Percentiles rank a stretch among this genome's conserved stretches.
These are phyloP conservation scores for Trametes hirsuta DNA, from an alignment of 1,284 basidiomycete species.

Conservation along the genomic window DNA sequence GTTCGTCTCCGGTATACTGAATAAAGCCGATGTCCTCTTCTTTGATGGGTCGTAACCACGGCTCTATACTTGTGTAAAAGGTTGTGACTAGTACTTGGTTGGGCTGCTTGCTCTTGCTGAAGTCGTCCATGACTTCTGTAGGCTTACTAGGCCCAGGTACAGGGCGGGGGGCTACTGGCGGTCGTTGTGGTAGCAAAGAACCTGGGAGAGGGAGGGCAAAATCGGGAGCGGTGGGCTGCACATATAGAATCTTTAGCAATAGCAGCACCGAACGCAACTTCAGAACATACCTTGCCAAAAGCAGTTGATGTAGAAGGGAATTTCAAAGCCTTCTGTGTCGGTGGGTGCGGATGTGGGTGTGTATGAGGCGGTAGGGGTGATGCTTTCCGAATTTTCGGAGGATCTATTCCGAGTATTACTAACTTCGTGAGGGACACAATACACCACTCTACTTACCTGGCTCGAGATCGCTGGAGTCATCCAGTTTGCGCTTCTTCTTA, in stretches of 20 bases:
- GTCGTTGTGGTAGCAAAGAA: slow-evolving; percentile 64
- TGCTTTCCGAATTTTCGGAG: slow-evolving; percentile 58
- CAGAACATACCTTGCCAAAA: slow-evolving; percentile 52
- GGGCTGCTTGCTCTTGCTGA: slow-evolving; percentile 79
- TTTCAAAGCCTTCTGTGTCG: slow-evolving; percentile 56
- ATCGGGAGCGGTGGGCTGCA: slow-evolving; percentile 54
- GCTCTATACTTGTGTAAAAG: slow-evolving; percentile 85
- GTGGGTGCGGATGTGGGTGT: slow-evolving; percentile 39
- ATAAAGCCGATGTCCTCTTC: slow-evolving; percentile 93
- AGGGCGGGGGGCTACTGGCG: slow-evolving; percentile 69
- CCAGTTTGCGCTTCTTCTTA: slow-evolving; percentile 86
- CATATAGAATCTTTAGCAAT: background rate
- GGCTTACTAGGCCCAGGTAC: slow-evolving; percentile 80
- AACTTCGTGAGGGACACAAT: background rate
- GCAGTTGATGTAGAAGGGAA: slow-evolving; percentile 46
- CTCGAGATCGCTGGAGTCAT: slow-evolving; percentile 76
- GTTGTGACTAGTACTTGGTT: slow-evolving; percentile 68
- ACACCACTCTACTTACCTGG: slow-evolving; percentile 42
- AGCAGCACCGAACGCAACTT: background rate
- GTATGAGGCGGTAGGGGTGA: slow-evolving; percentile 47
- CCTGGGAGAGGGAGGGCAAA: slow-evolving; percentile 55
- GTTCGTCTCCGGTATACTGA: slow-evolving; percentile 85
- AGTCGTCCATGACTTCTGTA: slow-evolving; percentile 83
- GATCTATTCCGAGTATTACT: slow-evolving; percentile 38
- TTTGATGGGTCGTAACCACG: slow-evolving; percentile 82